Conservation (phyloP, 1,284 basidiomycete genomes). For the Vanrija pseudolonga region DNA sequence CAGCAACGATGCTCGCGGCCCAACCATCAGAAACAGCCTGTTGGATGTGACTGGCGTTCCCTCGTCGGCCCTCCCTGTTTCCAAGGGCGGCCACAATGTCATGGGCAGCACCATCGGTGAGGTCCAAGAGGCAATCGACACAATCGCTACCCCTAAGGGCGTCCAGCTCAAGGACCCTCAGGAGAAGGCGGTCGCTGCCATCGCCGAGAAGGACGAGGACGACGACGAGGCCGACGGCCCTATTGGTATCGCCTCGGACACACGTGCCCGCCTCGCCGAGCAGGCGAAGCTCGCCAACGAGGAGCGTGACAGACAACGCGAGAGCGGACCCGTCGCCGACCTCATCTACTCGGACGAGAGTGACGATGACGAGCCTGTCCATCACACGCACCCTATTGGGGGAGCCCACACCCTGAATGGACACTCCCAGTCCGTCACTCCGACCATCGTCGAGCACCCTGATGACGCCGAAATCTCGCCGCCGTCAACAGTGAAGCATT, state of each 20-base stretch:
- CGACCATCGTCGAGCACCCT: too few species aligned
- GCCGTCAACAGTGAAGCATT: too few species aligned
- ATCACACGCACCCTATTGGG: too few species aligned
- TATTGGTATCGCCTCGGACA: conserved; percentile 59
- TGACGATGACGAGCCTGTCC: conserved; percentile 43
- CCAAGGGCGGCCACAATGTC: conserved; percentile 45
- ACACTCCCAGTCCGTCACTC: too few species aligned
- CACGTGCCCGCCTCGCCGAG: conserved; percentile 64
- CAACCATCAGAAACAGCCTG: conserved; percentile 10
- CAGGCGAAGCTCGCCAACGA: conserved; percentile 57
- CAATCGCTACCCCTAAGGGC: conserved; percentile 50
- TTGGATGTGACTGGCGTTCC: conserved; percentile 14
- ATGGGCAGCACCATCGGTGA: conserved; percentile 83
- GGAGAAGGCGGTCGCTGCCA: not conserved
- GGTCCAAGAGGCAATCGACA: conserved; percentile 78
- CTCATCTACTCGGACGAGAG: conserved; percentile 50
- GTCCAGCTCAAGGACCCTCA: conserved; percentile 17
- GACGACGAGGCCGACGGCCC: conserved; percentile 53
- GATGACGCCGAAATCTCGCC: too few species aligned
- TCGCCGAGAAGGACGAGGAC: conserved; percentile 40
- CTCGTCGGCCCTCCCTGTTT: not conserved
- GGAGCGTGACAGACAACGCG: conserved; percentile 55
- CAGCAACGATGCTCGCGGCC: not conserved
- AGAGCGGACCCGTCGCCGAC: conserved; percentile 36
- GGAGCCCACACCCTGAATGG: too few species aligned